Conservation (phyloP, 2,329 filamentous ascomycete genomes). For the Monosporascus cannonballus region DNA sequence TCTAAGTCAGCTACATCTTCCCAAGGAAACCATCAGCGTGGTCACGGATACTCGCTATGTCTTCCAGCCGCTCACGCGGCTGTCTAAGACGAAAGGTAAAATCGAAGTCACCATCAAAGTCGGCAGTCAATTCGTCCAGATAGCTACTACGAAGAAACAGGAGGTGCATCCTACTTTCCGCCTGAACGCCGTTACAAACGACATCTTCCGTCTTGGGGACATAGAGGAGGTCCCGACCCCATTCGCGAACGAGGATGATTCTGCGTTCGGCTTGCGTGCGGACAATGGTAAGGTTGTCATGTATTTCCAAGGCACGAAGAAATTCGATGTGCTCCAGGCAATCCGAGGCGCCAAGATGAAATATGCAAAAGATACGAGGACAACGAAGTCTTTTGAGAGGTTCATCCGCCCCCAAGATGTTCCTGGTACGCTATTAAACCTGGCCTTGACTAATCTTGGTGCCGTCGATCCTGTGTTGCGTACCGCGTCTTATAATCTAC, state of each 20-base stretch:
- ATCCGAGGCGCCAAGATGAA: constrained; percentile 59
- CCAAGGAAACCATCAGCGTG: constrained; percentile 64
- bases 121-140: constrained; percentile 63
- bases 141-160: constrained; percentile 63
- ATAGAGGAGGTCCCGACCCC: constrained; percentile 62
- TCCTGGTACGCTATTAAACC: constrained; percentile 61
- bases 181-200: constrained; percentile 59
- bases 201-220: constrained; percentile 62
- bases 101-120: constrained; percentile 65
- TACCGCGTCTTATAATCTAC: constrained; percentile 60
- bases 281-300: constrained; percentile 66
- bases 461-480: constrained; percentile 55
- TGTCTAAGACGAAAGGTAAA: constrained; percentile 65
- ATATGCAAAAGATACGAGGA: constrained; percentile 55
- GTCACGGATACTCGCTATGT: constrained; percentile 60
- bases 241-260: constrained; percentile 60
- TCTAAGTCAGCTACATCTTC: constrained; percentile 58
- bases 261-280: constrained; percentile 59
- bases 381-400: constrained; percentile 56
- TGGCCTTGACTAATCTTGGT: constrained; percentile 60
- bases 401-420: constrained; percentile 65
- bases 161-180: constrained; percentile 58
- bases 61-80: constrained; percentile 57
- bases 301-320: constrained; percentile 64
- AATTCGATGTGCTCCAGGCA: constrained; percentile 55